A percentile compares a stretch with the other conserved stretches of the same genome.
Evolutionary conservation across 2,329 filamentous ascomycete species (phyloP).

Genomic region (Diplocarpon rosae): DNA sequence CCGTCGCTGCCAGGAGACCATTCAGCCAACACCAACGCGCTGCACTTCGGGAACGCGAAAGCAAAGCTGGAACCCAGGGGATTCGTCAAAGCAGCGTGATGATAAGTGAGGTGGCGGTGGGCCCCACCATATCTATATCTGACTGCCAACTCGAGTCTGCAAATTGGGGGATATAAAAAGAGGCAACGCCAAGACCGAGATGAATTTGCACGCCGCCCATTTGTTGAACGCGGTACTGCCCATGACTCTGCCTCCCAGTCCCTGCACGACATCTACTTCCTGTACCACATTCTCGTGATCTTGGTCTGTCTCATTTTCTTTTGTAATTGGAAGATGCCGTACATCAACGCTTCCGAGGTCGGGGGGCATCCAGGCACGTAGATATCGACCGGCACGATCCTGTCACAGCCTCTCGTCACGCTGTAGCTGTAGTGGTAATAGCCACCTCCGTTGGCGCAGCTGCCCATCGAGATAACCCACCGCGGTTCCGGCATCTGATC

Average conservation of each 20-base stretch:
- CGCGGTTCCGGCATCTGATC: constrained; percentile 91
- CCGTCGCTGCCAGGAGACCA: no score
- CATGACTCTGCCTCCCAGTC: constrained; percentile 44
- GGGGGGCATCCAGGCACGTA: constrained; percentile 68
- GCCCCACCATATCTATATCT: no score
- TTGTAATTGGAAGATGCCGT: constrained; percentile 45
- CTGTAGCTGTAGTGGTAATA: constrained; percentile 84
- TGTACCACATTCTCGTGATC: constrained; percentile 44
- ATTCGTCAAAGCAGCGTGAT: no score
- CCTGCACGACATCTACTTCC: constrained; percentile 41
- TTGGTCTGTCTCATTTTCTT: constrained; percentile 31
- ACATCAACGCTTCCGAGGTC: constrained; percentile 49
- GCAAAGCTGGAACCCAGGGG: no score
- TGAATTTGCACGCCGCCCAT: neutral
- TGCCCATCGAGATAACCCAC: constrained; percentile 79
- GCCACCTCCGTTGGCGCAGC: constrained; percentile 73
- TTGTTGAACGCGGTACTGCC: no score
- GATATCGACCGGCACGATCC: constrained; percentile 69
- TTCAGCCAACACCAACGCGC: neutral
- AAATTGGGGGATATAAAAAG: no score
- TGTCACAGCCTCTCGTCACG: constrained; percentile 64
- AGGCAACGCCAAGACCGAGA: no score
- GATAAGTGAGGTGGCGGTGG: no score
- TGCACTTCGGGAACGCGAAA: no score
- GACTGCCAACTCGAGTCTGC: no score